Evolutionary conservation across 2,329 filamentous ascomycete genomes (phyloP).

Genomic region (Cryoendolithus antarcticus): DNA sequence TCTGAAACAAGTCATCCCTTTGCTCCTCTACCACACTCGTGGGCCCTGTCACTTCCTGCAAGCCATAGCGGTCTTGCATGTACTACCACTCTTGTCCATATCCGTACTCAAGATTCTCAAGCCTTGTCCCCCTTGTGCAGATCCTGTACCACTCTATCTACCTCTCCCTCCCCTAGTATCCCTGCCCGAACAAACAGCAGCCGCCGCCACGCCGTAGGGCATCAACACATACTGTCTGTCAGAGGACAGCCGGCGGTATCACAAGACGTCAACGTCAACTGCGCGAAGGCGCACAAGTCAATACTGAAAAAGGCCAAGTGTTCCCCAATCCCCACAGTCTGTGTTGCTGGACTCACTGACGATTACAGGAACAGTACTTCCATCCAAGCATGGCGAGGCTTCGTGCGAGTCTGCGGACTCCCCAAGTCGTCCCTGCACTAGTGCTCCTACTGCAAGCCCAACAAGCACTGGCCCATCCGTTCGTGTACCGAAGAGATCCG

Average conservation of each 20-base stretch:
- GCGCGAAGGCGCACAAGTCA: slow-evolving; percentile 2
- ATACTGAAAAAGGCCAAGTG: slow-evolving; percentile 4
- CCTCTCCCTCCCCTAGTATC: not conserved
- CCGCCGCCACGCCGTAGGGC: slow-evolving; percentile 1
- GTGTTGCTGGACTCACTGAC: slow-evolving; percentile 13
- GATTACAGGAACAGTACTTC: slow-evolving; percentile 6
- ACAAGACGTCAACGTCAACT: slow-evolving; percentile 1
- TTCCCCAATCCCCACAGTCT: slow-evolving; percentile 8
- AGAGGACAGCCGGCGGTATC: slow-evolving; percentile 5
- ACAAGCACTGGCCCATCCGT: slow-evolving; percentile 13
- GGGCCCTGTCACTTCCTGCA: not conserved
- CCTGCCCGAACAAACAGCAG: slow-evolving; percentile 2
- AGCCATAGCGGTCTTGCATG: slow-evolving; percentile 7
- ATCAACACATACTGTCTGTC: slow-evolving; percentile 2
- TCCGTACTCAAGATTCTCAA: slow-evolving; percentile 5
- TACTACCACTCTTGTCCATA: slow-evolving; percentile 5
- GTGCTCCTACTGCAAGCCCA: slow-evolving; percentile 16
- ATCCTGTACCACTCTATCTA: not conserved
- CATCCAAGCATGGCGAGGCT: slow-evolving; percentile 10
- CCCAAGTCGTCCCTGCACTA: slow-evolving; percentile 13
- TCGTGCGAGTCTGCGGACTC: slow-evolving; percentile 8
- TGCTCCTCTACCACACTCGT: slow-evolving; percentile 1
- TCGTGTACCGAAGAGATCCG: slow-evolving; percentile 5
- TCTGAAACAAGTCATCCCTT: slow-evolving; percentile 3
- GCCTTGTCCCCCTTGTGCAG: slow-evolving; percentile 5